Evolutionary conservation across 78 protist species (phyloP), one percentile per base, ranked within the genome.

Genomic region (Chrysochromulina tobinii): DNA sequence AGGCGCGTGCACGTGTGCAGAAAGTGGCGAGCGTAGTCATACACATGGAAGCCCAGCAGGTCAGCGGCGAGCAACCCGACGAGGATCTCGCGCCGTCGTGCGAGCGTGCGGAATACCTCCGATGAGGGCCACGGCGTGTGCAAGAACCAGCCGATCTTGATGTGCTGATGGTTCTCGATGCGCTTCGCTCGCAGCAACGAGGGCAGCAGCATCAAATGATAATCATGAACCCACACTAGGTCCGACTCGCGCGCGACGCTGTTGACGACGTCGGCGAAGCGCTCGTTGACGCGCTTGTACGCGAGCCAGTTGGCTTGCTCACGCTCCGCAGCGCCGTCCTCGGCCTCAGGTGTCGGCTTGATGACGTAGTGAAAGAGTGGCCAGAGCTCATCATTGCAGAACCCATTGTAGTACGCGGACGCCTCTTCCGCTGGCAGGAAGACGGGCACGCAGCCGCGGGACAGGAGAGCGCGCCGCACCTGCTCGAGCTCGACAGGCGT

Each of bases 111-210:
- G 89, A 90, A 97, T 17, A 97, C 87, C 91, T 97, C 99, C 38
- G 95, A 89, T 27, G 97, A 58, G 50, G 99, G 98, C 89, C 90
- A 97, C 53, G 98, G 98, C 75, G 95, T 97, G 92, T 97, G 99
- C 53, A 97, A 67, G 93, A 97, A 97, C 95, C 96, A 96, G 8
- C 97, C 98, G 81, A 97, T 96, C 50, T 2, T 48, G n/a, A 38
- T 21, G n/a, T 11, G 50, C 83, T 54, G 90, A 38, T 38, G 38
- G 38, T 38, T 38, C 38, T 38, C 38, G 38, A 38, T 38, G 61
- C 4, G 75, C 18, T 27, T 23, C 64, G 75, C 58, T 27, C 93
- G 89, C 50, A 97, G 89, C n/a, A 94, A 48, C 93, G 77, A 54
- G 48, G 98, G 98, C 18, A 96, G 53, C 61, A 97, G 97, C 96